Evolutionary conservation across 1,284 basidiomycete genomes (phyloP), one percentile per base, ranked within the genome.

Genomic region (Cryptococcus sp.): DNA sequence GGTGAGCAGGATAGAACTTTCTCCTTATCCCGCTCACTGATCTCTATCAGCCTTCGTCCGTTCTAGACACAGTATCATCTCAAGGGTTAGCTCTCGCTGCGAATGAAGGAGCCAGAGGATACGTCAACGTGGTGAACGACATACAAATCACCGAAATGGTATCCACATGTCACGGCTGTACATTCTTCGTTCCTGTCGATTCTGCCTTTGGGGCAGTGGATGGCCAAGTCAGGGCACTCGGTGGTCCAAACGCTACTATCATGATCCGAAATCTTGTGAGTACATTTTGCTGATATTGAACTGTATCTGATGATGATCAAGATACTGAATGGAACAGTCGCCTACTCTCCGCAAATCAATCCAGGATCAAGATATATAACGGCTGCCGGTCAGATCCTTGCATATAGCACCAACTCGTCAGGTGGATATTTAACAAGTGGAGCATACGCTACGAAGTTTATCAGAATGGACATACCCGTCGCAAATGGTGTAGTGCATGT

Each of bases 151-250:
- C 61, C 34, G 44, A 62, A 23, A 57, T 57, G n/a, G 56, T 73
- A 15, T 50, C 57, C 30, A 14, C 34, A 8, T 68, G 68, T 43
- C 49, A 58, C 5, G 71, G 71, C 5, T 62, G 72, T 49, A 75
- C 73, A n/a, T 61, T 72, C 54, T 71, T 75, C 50, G 65, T 72
- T n/a, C 73, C 73, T 7, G 59, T 63, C 51, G 61, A 75, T 56
- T 41, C 55, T 0, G 71, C 73, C 30, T 63, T 75, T 51, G 53
- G 49, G 55, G 58, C 49, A 30, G n/a, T 62, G 55, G 38, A 61
- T 57, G 58, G 23, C 38, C 14, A 48, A 30, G 53, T 10, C 38
- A 10, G n/a, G 38, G n/a, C 38, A 41, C 10, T 10, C 38, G 38
- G 38, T 10, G 10, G 38, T 41, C 38, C n/a, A n/a, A 41, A 10